Evolutionary conservation across 768 basidiomycete species (phyloP), one percentile per base, ranked within the genome.

Genomic region (Termitomyces sp.): DNA sequence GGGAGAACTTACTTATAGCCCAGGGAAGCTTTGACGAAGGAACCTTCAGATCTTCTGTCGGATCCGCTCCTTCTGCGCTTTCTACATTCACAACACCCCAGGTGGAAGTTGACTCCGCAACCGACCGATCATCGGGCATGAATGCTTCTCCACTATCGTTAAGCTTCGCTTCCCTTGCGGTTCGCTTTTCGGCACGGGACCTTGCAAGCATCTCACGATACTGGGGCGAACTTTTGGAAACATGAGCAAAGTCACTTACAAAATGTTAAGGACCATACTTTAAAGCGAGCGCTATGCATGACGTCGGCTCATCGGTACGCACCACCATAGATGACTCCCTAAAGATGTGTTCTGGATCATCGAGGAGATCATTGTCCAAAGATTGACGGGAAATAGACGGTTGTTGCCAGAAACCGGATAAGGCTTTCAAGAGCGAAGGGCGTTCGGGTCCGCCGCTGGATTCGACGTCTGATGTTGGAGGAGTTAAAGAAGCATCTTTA

Each of bases 221-320:
- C 62, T 87, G 85, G 1, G 87, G 83, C 2, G 91, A 93, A 60
- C 91, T 93, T 50, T 41, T 54, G 42, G 64, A 11, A 32, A 12
- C 15, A 17, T 56, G 58, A 35, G 51, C 8, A 48, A 47, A 45
- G 46, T 42, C 12, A 45, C 54, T n/a, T 19, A 6, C 11, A 26
- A 30, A 12, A 52, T 46, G n/a, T 26, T 9, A 21, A 51, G 19
- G 42, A 21, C 70, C 83, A 63, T 64, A 93, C 92, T 88, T 91
- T 47, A 99, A 72, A 5, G 93, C 92, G 54, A 98, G 84, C 7
- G 97, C 95, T 60, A 98, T 94, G 64, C 98, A 97, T 17, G 96
- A 98, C 0, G 95, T 97, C 2, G 96, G 97, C 65, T 99, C 97
- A 67, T 98, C 94, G 19, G 93, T 93, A 19, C 96, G 82, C 19